Evolutionary conservation across 257 asterid species (phyloP), one percentile per base, ranked within the genome.

Genomic region (Penstemon newberryi): DNA sequence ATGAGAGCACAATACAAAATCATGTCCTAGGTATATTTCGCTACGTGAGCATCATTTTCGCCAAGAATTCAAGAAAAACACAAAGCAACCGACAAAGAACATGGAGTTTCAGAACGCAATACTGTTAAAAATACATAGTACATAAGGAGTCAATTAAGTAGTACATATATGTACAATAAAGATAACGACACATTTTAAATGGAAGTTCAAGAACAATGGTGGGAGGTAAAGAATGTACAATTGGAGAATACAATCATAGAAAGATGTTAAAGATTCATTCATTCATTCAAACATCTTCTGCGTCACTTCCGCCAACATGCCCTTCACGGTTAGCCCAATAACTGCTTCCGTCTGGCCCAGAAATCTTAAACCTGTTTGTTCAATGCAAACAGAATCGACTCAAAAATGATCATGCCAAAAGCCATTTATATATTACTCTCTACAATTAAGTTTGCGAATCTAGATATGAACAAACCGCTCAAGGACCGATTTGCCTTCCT

Each of bases 401-500:
- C 69, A 77, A 61, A 58, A 37, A 62, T 44, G 63, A 64, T 49
- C 10, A 8, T 9, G n/a, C 45, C 52, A 10, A 9, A 63, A 69
- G 62, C 33, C 25, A 19, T 50, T 9, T 36, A 47, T 7, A 42
- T 2, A 44, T 37, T 47, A 37, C 65, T 40, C 45, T 43, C 56
- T 49, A 25, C 41, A 60, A 15, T 15, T 15, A 15, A 15, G 47
- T 53, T 38, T 49, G 56, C 13, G 37, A 70, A 33, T 61, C 52
- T 43, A 49, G 66, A 71, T 49, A 69, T 13, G 61, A 63, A 80
- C 90, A 71, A 40, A 91, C 97, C 98, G 82, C 75, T 91, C 98
- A 13, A 91, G 95, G 56, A 91, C 96, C 15, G 96, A 91, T 84
- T 89, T 91, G 53, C 98, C 96, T 83, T 89, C 98, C 84, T 91